Percentiles rank a stretch among this genome's conserved stretches.
These are phyloP conservation scores for Tuber brumale DNA, from an alignment of 495 filamentous ascomycete species.

Conservation along the genomic window DNA sequence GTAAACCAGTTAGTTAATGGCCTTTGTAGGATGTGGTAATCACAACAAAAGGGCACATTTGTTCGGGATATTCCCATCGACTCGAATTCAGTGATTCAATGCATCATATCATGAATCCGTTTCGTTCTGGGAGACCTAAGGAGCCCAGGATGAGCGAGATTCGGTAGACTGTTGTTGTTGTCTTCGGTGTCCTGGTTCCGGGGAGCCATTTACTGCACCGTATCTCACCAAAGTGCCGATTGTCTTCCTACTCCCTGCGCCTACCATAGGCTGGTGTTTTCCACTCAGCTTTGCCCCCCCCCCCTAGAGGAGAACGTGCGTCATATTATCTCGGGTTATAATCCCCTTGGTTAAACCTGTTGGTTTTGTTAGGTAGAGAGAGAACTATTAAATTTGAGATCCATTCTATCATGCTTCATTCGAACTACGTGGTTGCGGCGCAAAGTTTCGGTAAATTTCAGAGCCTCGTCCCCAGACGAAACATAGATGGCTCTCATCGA, in stretches of 20 bases:
- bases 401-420: background rate
- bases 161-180: background rate
- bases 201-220: background rate
- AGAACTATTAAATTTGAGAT: background rate
- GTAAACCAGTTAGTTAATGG: background rate
- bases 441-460: background rate
- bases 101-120: background rate
- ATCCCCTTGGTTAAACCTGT: background rate
- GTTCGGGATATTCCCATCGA: background rate
- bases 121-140: background rate
- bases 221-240: background rate
- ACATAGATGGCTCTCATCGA: conserved; percentile 2
- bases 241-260: background rate
- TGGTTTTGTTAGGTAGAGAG: background rate
- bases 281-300: background rate
- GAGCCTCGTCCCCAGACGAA: background rate
- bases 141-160: background rate
- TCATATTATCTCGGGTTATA: background rate
- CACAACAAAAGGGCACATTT: background rate
- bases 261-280: background rate
- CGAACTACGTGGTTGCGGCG: background rate
- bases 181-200: background rate
- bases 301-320: background rate
- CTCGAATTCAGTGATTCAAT: background rate
- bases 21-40: background rate